Evolutionary conservation across 2,329 filamentous ascomycete genomes (phyloP), one percentile per base, ranked within the genome.

Genomic region (Mollisia scopiformis): DNA sequence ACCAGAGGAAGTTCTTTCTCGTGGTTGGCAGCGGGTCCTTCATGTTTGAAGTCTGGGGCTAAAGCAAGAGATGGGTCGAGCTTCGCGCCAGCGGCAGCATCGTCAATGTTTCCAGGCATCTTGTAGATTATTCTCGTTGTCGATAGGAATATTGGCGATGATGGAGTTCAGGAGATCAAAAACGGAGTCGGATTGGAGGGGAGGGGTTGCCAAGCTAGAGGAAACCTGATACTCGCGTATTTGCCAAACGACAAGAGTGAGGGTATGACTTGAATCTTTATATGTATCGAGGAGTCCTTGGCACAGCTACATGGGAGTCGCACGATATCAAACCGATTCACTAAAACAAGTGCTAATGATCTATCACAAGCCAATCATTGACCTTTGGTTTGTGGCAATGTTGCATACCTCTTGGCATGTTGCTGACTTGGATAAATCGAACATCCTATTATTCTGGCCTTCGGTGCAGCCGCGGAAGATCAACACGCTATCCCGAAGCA

Each of bases 1-100:
- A 88, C 61, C 13, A 63, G 58, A 35, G 60, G 62, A 33, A 46
- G 43, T 11, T 25, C 60, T n/a, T 31, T 27, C 39, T 49, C 46
- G n/a, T 63, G 50, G 43, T 50, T 31, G 14, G 51, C 28, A 19
- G 55, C 46, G 4, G 59, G 55, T 1, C 39, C 59, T 27, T 69
- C 61, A 35, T 71, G 68, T 47, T 67, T 68, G 55, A 66, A 63
- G 31, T 69, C 58, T 28, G 58, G 56, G 21, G 66, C 57, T 16
- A 66, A 57, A 13, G 67, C 59, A 28, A 70, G 59, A 56, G 68
- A 62, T 35, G 65, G 62, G 30, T 71, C 64, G 56, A 66, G 65
- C 53, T 66, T 65, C 21, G 63, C 54, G 55, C 63, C 64, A 14
- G 62, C 41, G 58, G 65, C 66, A 23, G 61, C 57, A 39, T 72